Conservation (phyloP, 1,284 basidiomycete species). For the Farysia itapuensis region DNA sequence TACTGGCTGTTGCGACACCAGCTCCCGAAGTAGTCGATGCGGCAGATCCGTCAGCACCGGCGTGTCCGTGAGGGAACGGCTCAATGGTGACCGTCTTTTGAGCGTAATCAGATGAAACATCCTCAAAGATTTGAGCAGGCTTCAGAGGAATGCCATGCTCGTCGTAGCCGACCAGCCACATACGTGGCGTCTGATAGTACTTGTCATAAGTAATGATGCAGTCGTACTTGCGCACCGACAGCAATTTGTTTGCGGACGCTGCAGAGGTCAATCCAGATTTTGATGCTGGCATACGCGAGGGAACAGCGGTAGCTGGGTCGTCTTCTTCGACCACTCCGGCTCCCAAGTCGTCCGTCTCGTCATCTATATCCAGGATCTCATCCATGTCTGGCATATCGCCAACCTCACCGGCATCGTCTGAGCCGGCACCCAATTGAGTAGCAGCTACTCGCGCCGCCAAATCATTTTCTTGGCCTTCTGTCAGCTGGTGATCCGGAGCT, state of each 20-base stretch:
- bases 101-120: conserved; percentile 94
- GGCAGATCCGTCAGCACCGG: conserved; percentile 22
- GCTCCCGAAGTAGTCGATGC: conserved; percentile 5
- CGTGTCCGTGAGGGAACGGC: conserved; percentile 90
- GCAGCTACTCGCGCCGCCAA: conserved; percentile 44
- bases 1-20: conserved; percentile 64
- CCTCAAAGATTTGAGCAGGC: conserved; percentile 91
- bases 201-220: conserved; percentile 99
- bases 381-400: conserved; percentile 42
- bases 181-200: conserved; percentile 55
- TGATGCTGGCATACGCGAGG: not conserved
- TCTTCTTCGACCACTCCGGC: conserved; percentile 50
- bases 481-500: conserved; percentile 37
- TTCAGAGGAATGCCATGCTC: conserved; percentile 54
- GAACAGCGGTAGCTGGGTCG: conserved; percentile 52
- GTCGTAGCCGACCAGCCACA: conserved; percentile 59
- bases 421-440: conserved; percentile 9
- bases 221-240: conserved; percentile 97
- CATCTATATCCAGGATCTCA: conserved; percentile 53
- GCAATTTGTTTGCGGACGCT: conserved; percentile 68
- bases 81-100: conserved; percentile 99
- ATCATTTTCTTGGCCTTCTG: conserved; percentile 47
- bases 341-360: conserved; percentile 45
- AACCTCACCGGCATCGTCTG: conserved; percentile 1
- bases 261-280: conserved; percentile 53